These are phyloP conservation scores for Cyberlindnera euphorbiae DNA, from an alignment of 805 yeast genomes.

Conservation along the genomic window DNA sequence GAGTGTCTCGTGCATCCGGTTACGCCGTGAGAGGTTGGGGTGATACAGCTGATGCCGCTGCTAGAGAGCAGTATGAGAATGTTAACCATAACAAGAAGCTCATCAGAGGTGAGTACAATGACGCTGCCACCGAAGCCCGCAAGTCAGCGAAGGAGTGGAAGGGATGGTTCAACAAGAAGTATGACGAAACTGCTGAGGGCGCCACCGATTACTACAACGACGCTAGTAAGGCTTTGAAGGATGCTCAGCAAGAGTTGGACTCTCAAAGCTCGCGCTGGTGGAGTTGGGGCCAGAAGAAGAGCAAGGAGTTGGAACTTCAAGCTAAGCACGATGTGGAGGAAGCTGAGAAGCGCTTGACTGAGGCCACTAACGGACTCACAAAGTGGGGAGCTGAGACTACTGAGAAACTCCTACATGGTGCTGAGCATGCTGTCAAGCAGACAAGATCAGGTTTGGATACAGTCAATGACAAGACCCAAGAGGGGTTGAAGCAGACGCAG, in stretches of 20 bases:
- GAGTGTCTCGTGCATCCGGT: constrained; percentile 30
- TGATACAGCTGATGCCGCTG: constrained; percentile 37
- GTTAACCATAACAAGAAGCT: constrained; percentile 7
- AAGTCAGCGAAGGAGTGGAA: constrained; percentile 19
- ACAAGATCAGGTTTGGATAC: constrained; percentile 25
- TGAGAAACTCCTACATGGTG: constrained; percentile 28
- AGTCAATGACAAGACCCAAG: constrained; percentile 21
- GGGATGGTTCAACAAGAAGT: constrained; percentile 23
- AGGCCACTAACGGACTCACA: constrained; percentile 15
- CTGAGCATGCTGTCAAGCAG: constrained; percentile 26
- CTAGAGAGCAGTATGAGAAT: constrained; percentile 35
- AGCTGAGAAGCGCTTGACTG: constrained; percentile 18
- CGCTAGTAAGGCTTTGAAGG: constrained; percentile 28
- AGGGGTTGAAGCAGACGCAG: constrained; percentile 20
- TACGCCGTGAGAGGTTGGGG: constrained; percentile 43
- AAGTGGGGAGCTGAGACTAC: constrained; percentile 28
- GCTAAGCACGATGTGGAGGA: constrained; percentile 30
- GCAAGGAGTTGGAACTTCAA: constrained; percentile 29
- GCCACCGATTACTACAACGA: constrained; percentile 28
- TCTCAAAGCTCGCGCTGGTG: constrained; percentile 34
- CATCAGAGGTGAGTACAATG: constrained; percentile 4
- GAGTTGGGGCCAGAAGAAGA: constrained; percentile 33
- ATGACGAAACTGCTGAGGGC: constrained; percentile 21
- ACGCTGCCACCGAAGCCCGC: constrained; percentile 4
- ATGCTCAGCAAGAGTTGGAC: constrained; percentile 32